A percentile compares a stretch with the other conserved stretches of the same genome.
These are phyloP conservation scores for Albifimbria verrucaria DNA, from an alignment of 2,329 filamentous ascomycete genomes.

Conservation along the genomic window DNA sequence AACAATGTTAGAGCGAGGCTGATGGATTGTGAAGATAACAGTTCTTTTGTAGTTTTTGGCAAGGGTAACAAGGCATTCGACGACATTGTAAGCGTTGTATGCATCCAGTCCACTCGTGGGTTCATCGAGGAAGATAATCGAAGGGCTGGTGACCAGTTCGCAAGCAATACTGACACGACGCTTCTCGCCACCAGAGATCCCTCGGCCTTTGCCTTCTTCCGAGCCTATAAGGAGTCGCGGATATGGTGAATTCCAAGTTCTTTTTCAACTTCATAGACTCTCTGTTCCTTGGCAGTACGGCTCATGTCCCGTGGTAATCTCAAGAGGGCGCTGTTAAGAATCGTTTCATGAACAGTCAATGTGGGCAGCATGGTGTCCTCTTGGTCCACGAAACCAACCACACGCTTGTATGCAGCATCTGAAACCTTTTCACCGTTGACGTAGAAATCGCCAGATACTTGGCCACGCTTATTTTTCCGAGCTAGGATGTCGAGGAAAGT, in stretches of 20 bases:
- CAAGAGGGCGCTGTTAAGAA: slow-evolving; percentile 87
- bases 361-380: slow-evolving; percentile 97
- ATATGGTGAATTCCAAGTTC: slow-evolving; percentile 95
- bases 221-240: slow-evolving; percentile 94
- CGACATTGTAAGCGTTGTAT: slow-evolving; percentile 96
- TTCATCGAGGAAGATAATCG: slow-evolving; percentile 94
- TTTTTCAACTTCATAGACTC: slow-evolving; percentile 88
- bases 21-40: slow-evolving; percentile 97
- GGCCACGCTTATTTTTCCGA: slow-evolving; percentile 91
- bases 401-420: slow-evolving; percentile 82
- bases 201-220: slow-evolving; percentile 88
- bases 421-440: slow-evolving; percentile 89
- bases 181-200: slow-evolving; percentile 96
- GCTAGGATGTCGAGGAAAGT: slow-evolving; percentile 95
- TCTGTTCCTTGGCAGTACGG: slow-evolving; percentile 79
- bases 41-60: slow-evolving; percentile 97
- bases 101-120: slow-evolving; percentile 95
- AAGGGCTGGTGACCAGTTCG: slow-evolving; percentile 94
- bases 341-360: slow-evolving; percentile 95
- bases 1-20: slow-evolving; percentile 96
- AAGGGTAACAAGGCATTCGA: slow-evolving; percentile 90
- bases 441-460: slow-evolving; percentile 75
- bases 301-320: slow-evolving; percentile 93
- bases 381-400: slow-evolving; percentile 96
- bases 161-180: slow-evolving; percentile 95